Percentiles rank a stretch among this genome's conserved stretches.
Conservation (phyloP, 2,329 filamentous ascomycete species). For the Neonectria punicea region DNA sequence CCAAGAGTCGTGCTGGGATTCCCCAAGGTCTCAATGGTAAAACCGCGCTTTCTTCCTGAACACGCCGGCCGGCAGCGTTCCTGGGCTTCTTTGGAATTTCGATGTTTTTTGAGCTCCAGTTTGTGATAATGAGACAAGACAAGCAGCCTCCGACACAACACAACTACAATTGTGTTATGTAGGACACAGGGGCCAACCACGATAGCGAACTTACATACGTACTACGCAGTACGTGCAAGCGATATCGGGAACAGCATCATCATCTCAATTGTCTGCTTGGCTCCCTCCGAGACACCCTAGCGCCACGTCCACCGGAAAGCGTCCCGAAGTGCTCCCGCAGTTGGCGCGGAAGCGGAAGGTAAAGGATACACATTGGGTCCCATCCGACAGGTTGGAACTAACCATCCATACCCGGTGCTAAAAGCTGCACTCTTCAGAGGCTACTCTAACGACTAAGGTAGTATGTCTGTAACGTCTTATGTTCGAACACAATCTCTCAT, state of each 20-base stretch:
- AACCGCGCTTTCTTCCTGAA: constrained; percentile 14
- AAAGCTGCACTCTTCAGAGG: neutral
- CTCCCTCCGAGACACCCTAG: neutral
- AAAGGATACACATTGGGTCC: constrained; percentile 16
- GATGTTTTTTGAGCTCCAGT: neutral
- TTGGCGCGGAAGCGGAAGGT: constrained; percentile 18
- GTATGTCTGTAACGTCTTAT: neutral
- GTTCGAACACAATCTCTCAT: neutral
- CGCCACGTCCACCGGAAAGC: neutral
- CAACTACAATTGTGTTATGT: neutral
- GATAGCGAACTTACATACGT: neutral
- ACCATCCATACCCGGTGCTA: constrained; percentile 8
- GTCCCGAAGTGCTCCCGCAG: constrained; percentile 12
- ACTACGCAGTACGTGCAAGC: neutral
- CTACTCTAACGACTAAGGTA: neutral
- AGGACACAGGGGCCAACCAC: neutral
- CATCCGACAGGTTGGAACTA: constrained; percentile 13
- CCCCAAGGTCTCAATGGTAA: neutral
- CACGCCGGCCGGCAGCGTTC: neutral
- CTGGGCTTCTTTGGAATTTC: neutral
- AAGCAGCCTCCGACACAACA: neutral
- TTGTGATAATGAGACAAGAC: neutral
- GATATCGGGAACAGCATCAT: neutral
- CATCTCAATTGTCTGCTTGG: neutral
- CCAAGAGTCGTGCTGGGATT: neutral